phyloP scores from a whole-genome alignment of 495 filamentous ascomycete species.

The Margaritispora aquatica region DNA sequence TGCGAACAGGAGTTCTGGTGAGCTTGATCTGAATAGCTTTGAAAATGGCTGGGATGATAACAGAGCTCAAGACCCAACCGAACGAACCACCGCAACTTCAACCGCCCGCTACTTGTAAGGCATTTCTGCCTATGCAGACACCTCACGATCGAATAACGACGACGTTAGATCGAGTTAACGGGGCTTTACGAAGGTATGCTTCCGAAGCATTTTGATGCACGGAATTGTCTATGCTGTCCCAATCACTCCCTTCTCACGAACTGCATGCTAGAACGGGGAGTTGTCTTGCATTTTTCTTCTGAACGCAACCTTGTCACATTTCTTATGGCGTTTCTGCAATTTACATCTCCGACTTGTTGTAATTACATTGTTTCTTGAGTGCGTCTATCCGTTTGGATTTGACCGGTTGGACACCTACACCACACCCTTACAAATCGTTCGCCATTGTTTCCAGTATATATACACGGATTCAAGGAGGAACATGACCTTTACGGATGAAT shows the following conservation, averaged over 20 bases:
- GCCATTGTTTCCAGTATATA: conserved; percentile 22
- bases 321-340: conserved; percentile 9
- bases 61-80: conserved; percentile 25
- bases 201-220: conserved; percentile 8
- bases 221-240: conserved; percentile 10
- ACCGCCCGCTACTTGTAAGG: conserved; percentile 17
- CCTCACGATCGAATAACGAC: conserved; percentile 20
- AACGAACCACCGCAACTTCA: conserved; percentile 19
- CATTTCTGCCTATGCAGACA: neutral
- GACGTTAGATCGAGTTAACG: conserved; percentile 15
- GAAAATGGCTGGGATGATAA: conserved; percentile 23
- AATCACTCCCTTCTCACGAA: neutral
- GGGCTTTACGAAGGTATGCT: conserved; percentile 8
- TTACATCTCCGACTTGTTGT: conserved; percentile 12
- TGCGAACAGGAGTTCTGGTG: conserved; percentile 73
- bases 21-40: conserved; percentile 35
- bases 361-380: conserved; percentile 9
- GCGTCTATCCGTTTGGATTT: neutral
- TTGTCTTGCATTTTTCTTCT: neutral
- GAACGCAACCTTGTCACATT: conserved; percentile 1
- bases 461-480: conserved; percentile 16
- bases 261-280: conserved; percentile 4
- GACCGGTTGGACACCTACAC: conserved; percentile 2
- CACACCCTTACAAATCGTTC: conserved; percentile 9
- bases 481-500: conserved; percentile 12